phyloP scores from a whole-genome alignment of 176 grass and related monocot genomes.

The Hyparrhenia diplandra region DNA sequence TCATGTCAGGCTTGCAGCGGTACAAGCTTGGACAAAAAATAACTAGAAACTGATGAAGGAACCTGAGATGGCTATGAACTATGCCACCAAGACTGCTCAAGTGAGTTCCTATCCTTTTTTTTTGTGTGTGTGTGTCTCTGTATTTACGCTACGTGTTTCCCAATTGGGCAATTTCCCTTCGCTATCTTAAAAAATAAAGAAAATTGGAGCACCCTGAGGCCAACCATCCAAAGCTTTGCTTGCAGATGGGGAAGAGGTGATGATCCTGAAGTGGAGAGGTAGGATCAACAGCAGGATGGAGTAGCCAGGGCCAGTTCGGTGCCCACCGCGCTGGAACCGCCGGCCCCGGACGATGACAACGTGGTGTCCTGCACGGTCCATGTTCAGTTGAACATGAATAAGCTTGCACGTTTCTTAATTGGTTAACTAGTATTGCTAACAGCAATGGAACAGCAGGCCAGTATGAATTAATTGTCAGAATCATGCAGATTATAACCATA shows the following conservation, averaged over 20 bases:
- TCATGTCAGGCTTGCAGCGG: neutral
- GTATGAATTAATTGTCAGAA: neutral
- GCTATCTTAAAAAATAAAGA: neutral
- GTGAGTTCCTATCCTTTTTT: neutral
- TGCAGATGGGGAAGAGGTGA: neutral
- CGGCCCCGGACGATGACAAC: neutral
- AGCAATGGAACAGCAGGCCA: neutral
- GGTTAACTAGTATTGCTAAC: neutral
- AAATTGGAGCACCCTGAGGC: neutral
- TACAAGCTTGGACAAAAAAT: neutral
- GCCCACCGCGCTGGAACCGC: neutral
- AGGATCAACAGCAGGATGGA: neutral
- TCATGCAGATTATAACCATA: neutral
- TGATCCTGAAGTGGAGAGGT: neutral
- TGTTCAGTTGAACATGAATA: constrained; percentile 1
- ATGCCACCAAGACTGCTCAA: constrained; percentile 2
- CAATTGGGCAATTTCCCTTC: neutral
- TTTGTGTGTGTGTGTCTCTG: neutral
- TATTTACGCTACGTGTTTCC: neutral
- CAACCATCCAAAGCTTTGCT: neutral
- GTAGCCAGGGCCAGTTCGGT: too few species aligned
- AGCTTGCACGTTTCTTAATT: neutral
- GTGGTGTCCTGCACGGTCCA: constrained; percentile 22
- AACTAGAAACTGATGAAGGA: neutral
- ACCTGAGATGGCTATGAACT: neutral